Percentiles rank a stretch among this genome's conserved stretches.
These are phyloP conservation scores for Crithidia brevicula DNA, from an alignment of 208 protist species.

Conservation along the genomic window DNA sequence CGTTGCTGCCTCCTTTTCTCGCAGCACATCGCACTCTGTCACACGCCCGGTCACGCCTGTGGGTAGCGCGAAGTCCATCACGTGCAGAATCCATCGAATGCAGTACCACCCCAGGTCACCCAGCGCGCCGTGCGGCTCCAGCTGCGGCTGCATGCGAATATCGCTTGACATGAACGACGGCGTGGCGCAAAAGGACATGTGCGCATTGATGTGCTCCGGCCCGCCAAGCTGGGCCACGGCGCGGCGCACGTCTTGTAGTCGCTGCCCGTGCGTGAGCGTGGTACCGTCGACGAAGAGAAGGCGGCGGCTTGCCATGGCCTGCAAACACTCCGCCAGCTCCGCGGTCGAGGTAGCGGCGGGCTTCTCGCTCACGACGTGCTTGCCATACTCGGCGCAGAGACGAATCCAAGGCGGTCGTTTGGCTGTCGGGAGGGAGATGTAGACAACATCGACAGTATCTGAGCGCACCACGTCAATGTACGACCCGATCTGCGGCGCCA, in stretches of 20 bases:
- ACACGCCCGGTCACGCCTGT: conserved; percentile 53
- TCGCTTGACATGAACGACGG: conserved; percentile 56
- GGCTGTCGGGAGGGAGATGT: conserved; percentile 65
- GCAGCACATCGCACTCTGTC: conserved; percentile 39
- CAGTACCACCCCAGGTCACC: conserved; percentile 84
- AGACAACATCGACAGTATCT: conserved; percentile 66
- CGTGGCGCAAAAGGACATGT: conserved; percentile 56
- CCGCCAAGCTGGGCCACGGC: conserved; percentile 39
- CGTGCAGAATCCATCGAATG: conserved; percentile 70
- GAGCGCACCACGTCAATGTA: conserved; percentile 65
- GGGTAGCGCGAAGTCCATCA: conserved; percentile 63
- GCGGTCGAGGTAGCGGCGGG: conserved; percentile 40
- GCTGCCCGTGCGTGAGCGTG: conserved; percentile 58
- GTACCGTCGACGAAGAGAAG: conserved; percentile 80
- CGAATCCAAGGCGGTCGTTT: conserved; percentile 58
- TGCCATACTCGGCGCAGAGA: conserved; percentile 54
- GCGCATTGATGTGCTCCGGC: conserved; percentile 50
- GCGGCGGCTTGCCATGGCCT: conserved; percentile 38
- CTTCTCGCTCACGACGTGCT: conserved; percentile 80
- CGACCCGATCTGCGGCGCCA: conserved; percentile 31
- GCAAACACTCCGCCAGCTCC: conserved; percentile 56
- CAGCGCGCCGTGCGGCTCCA: conserved; percentile 71
- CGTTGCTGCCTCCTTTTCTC: background rate
- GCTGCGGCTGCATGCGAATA: conserved; percentile 58
- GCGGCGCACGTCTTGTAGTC: conserved; percentile 50